These are phyloP conservation scores for Cyclocybe cylindracea DNA, from an alignment of 768 basidiomycete genomes.

Conservation along the genomic window DNA sequence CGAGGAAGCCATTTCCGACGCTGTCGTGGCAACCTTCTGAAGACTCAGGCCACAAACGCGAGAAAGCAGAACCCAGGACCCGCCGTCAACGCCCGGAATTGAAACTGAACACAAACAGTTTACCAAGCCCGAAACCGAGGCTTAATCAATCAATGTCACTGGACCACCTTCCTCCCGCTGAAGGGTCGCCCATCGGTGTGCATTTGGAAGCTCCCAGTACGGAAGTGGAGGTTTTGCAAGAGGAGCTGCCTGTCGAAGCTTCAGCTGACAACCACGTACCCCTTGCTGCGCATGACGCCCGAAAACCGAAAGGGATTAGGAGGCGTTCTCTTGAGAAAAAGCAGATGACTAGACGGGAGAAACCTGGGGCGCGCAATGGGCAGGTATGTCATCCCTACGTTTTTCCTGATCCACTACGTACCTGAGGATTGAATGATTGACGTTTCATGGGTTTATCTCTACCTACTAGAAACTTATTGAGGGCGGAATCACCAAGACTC, in stretches of 20 bases:
- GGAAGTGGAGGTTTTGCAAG: conserved; percentile 25
- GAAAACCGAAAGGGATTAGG: conserved; percentile 12
- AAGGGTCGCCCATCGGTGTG: conserved; percentile 23
- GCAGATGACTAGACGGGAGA: conserved; percentile 11
- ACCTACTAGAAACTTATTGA: conserved; percentile 21
- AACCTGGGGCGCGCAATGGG: conserved; percentile 5
- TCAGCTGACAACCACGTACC: conserved; percentile 7
- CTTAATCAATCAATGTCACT: conserved; percentile 10
- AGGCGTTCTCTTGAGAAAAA: conserved; percentile 18
- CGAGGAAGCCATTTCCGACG: conserved; percentile 10
- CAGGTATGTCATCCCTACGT: conserved; percentile 16
- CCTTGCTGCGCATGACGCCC: conserved; percentile 2
- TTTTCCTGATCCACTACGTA: conserved; percentile 4
- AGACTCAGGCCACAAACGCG: not conserved
- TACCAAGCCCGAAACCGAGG: conserved; percentile 17
- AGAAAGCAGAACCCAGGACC: conserved; percentile 8
- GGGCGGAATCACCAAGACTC: conserved; percentile 28
- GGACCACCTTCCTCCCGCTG: conserved; percentile 12
- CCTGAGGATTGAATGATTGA: conserved; percentile 20
- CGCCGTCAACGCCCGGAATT: conserved; percentile 11
- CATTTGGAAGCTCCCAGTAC: conserved; percentile 22
- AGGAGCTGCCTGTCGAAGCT: conserved; percentile 13
- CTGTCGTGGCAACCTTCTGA: conserved; percentile 5
- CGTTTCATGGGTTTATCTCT: conserved; percentile 10
- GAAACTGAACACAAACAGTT: conserved; percentile 8